phyloP scores from a whole-genome alignment of 306 rosid genomes.

The Pachyrhizus erosus region DNA sequence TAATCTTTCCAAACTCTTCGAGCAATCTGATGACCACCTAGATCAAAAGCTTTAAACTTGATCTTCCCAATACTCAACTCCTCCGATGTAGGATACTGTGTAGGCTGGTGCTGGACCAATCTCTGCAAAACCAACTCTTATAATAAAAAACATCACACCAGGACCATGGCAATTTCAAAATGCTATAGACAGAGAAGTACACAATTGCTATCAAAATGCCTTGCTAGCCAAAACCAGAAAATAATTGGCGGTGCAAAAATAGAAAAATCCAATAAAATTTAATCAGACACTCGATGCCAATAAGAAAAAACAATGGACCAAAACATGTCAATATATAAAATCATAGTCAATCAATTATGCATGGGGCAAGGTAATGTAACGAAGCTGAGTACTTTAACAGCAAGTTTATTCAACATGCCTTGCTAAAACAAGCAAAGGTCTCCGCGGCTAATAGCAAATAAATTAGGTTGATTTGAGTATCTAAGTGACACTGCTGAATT shows the following conservation, averaged over 20 bases:
- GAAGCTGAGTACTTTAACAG: not conserved
- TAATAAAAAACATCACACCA: slow-evolving; percentile 35
- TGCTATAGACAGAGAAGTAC: not conserved
- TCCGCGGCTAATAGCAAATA: not conserved
- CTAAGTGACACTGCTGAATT: not conserved
- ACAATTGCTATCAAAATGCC: not conserved
- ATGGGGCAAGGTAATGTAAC: not conserved
- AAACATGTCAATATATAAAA: slow-evolving; percentile 13
- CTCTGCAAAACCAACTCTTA: slow-evolving; percentile 69
- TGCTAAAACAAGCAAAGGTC: not conserved
- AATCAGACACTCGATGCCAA: not conserved
- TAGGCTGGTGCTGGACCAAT: slow-evolving; percentile 95
- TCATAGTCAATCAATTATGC: not conserved
- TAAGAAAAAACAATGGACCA: not conserved
- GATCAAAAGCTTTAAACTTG: slow-evolving; percentile 92
- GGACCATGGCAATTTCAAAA: slow-evolving; percentile 8
- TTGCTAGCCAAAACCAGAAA: slow-evolving; percentile 28
- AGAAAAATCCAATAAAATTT: not conserved
- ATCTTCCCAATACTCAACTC: slow-evolving; percentile 94
- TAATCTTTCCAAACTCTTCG: slow-evolving; percentile 97
- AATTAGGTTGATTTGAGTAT: not conserved
- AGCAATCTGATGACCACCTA: slow-evolving; percentile 90
- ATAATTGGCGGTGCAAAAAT: not conserved
- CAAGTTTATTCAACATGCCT: not conserved
- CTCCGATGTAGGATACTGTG: slow-evolving; percentile 91